These are phyloP conservation scores for Scedosporium minutisporum DNA, from an alignment of 2,329 filamentous ascomycete genomes.

Conservation along the genomic window DNA sequence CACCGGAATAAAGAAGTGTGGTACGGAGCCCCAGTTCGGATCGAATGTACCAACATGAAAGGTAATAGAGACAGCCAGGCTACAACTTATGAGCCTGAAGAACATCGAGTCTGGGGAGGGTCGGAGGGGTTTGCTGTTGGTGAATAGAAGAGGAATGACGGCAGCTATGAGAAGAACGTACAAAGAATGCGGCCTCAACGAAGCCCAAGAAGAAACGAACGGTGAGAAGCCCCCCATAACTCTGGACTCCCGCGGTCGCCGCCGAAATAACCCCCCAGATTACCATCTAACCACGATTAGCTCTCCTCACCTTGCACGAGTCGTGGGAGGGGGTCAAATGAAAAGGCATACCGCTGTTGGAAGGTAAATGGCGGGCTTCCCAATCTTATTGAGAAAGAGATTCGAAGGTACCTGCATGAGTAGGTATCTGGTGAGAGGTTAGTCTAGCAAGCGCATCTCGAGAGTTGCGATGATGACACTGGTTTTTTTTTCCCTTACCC, in stretches of 20 bases:
- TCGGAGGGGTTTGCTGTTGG: neutral
- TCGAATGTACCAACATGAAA: constrained; percentile 49
- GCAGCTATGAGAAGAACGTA: neutral
- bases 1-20: constrained; percentile 48
- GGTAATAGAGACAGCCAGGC: constrained; percentile 37
- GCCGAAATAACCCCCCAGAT: constrained; percentile 29
- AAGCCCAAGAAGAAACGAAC: constrained; percentile 29
- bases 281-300: constrained; percentile 28
- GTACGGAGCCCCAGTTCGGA: constrained; percentile 55
- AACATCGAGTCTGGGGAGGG: neutral
- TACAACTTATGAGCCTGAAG: neutral
- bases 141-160: too few species aligned
- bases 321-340: neutral
- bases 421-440: constrained; percentile 25
- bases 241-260: constrained; percentile 25
- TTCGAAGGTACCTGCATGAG: constrained; percentile 31
- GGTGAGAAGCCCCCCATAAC: constrained; percentile 23
- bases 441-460: neutral
- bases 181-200: constrained; percentile 18
- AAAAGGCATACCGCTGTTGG: neutral
- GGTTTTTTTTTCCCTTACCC: constrained; percentile 21
- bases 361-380: constrained; percentile 26
- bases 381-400: constrained; percentile 32
- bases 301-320: neutral
- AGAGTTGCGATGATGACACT: neutral